Base-by-base conservation (phyloP, 768 basidiomycete species). In the Sutorius australiensis region DNA sequence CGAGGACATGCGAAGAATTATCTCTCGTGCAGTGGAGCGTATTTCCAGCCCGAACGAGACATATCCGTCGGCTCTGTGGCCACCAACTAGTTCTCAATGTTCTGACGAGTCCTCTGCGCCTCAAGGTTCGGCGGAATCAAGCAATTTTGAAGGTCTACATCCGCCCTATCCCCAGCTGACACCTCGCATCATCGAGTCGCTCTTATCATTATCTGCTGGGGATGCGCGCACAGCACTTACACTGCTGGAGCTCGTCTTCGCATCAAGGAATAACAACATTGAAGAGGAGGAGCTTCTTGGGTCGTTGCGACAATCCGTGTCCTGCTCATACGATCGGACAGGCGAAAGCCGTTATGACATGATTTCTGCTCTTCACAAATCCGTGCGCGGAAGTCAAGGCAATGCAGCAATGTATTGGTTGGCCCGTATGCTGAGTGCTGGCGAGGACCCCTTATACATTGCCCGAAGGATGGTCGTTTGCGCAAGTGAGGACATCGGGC, bases 391-490 rank as follows among this genome's bases (percentile, higher is more conserved):
- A 8, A 81, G 83, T 50, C 82, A 92, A 56, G 82, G 82, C 6
- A 77, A 77, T 61, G 92, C 89, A 0, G 91, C 91, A 6, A 72
- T 92, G 75, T 94, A 93, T 66, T 94, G 91, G 89, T 76, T 94
- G 19, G 89, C 90, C 10, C 79, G 88, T 46, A 92, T 92, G 90
- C 73, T 92, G 32, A 78, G 75, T 33, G 85, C 80, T 27, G 90
- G 89, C 17, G 90, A 92, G 66, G 90, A 93, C 67, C 87, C 91
- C 4, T 60, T 90, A 43, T 93, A 80, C 60, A 78, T 92, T 53
- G 85, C 83, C 6, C 75, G 89, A 33, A 75, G 89, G 49, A 80
- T 90, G 75, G 75, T 87, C 5, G 87, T 91, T 7, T 83, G 87
- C 59, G 90, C 92, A 3, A 89, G 87, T 57, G 92, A 94, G 67